Conservation (phyloP, 164 flowering plant genomes). For the Piper betle region DNA sequence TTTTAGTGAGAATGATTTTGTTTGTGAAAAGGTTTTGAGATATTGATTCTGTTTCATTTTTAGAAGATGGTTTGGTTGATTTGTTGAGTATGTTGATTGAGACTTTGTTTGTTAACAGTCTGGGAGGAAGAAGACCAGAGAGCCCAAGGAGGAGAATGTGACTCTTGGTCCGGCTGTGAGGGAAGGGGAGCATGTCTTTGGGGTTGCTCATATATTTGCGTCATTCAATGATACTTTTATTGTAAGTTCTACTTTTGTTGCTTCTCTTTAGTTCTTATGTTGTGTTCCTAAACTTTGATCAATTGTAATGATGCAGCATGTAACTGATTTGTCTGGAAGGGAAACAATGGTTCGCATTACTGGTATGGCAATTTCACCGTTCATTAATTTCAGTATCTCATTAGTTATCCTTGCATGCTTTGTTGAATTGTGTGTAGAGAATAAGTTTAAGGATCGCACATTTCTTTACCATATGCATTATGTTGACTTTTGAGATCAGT, state of each 20-base stretch:
- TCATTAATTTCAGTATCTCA: not conserved
- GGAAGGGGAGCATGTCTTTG: slow-evolving; percentile 35
- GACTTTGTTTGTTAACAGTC: slow-evolving; percentile 3
- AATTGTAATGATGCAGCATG: slow-evolving; percentile 21
- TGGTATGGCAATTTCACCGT: slow-evolving; percentile 9
- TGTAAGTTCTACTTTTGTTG: slow-evolving; percentile 25
- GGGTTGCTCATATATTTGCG: not conserved
- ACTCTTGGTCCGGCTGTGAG: slow-evolving; percentile 64
- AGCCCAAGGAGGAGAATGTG: slow-evolving; percentile 67
- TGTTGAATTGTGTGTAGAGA: not conserved
- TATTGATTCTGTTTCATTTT: no score
- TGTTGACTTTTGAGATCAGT: not conserved
- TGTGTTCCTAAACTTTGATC: no score
- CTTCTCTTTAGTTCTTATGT: not conserved
- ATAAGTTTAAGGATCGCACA: not conserved
- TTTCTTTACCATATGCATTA: not conserved
- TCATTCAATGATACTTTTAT: slow-evolving; percentile 88
- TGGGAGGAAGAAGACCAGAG: slow-evolving; percentile 43
- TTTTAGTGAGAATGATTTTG: no score
- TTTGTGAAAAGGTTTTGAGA: no score
- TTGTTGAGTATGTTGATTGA: no score
- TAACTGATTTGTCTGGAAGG: slow-evolving; percentile 35
- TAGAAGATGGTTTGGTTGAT: no score
- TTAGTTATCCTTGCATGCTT: not conserved
- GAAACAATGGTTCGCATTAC: slow-evolving; percentile 39